phyloP scores from a whole-genome alignment of 192 early-diverging fungal species.

The Coemansia biformis region DNA sequence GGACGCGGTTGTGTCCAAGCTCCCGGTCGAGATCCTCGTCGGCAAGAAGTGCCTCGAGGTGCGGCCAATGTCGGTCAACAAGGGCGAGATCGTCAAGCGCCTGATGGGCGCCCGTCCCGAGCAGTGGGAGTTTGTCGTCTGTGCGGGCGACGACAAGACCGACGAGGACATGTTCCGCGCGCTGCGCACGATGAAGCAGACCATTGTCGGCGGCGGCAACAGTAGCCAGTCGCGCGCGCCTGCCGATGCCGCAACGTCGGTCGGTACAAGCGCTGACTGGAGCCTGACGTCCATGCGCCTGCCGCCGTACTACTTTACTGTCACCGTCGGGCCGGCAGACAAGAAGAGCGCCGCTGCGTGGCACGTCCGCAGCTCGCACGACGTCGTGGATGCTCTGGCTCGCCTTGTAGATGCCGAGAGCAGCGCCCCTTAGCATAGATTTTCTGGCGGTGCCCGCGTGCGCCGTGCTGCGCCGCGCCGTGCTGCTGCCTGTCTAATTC shows the following conservation, averaged over 20 bases:
- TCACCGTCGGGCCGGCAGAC: slow-evolving; percentile 75
- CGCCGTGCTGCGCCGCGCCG: too few relatives aligned
- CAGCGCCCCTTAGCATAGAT: neutral
- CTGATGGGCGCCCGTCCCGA: slow-evolving; percentile 56
- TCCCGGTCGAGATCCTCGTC: slow-evolving; percentile 88
- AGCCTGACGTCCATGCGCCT: slow-evolving; percentile 5
- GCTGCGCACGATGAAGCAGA: slow-evolving; percentile 41
- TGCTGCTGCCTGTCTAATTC: too few relatives aligned
- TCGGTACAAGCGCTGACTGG: slow-evolving; percentile 1
- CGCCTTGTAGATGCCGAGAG: slow-evolving; percentile 13
- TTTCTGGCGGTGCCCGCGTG: too few relatives aligned
- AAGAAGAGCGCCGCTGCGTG: slow-evolving; percentile 86
- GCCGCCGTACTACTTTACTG: slow-evolving; percentile 58
- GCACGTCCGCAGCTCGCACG: slow-evolving; percentile 60
- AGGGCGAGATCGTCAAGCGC: slow-evolving; percentile 94
- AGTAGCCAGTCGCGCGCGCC: neutral
- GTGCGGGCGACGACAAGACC: slow-evolving; percentile 95
- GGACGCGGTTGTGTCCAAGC: slow-evolving; percentile 83
- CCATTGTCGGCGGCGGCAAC: slow-evolving; percentile 7
- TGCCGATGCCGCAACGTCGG: neutral
- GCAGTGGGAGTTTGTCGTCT: slow-evolving; percentile 83
- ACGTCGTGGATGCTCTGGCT: slow-evolving; percentile 26
- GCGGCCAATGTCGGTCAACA: slow-evolving; percentile 87
- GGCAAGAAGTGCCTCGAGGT: slow-evolving; percentile 98
- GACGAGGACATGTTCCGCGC: slow-evolving; percentile 97